phyloP scores from a whole-genome alignment of 2,329 filamentous ascomycete genomes.

The Botryotinia convoluta region DNA sequence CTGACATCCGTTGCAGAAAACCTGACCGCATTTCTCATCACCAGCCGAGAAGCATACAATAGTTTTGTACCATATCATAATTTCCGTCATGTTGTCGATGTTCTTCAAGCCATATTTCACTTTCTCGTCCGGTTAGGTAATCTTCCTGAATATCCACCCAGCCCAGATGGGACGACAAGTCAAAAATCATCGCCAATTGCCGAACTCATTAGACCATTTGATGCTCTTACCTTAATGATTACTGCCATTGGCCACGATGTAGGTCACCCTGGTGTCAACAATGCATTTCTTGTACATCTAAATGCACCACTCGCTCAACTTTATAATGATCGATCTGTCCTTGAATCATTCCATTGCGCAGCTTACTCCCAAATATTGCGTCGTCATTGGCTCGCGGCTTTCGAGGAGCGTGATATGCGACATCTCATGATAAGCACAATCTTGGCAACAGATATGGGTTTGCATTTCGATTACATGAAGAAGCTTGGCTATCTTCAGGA shows the following conservation, averaged over 20 bases:
- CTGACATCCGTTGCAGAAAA: slow-evolving; percentile 60
- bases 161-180: slow-evolving; percentile 18
- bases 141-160: slow-evolving; percentile 62
- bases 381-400: slow-evolving; percentile 83
- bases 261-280: slow-evolving; percentile 96
- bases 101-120: slow-evolving; percentile 88
- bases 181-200: slow-evolving; percentile 63
- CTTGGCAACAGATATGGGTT: slow-evolving; percentile 92
- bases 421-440: slow-evolving; percentile 97
- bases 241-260: slow-evolving; percentile 98
- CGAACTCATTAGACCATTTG: slow-evolving; percentile 75
- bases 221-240: slow-evolving; percentile 83
- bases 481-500: slow-evolving; percentile 78
- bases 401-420: slow-evolving; percentile 75
- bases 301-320: slow-evolving; percentile 91
- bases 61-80: slow-evolving; percentile 97
- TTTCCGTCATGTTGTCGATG: slow-evolving; percentile 95
- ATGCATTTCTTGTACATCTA: slow-evolving; percentile 87
- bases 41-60: slow-evolving; percentile 92
- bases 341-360: slow-evolving; percentile 96
- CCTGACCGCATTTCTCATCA: slow-evolving; percentile 79
- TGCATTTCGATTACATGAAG: slow-evolving; percentile 96
- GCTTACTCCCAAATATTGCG: slow-evolving; percentile 95
- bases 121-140: slow-evolving; percentile 81
- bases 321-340: slow-evolving; percentile 94